Base-by-base conservation (phyloP, 805 yeast species). In the Barnettozyma wickerhamii region DNA sequence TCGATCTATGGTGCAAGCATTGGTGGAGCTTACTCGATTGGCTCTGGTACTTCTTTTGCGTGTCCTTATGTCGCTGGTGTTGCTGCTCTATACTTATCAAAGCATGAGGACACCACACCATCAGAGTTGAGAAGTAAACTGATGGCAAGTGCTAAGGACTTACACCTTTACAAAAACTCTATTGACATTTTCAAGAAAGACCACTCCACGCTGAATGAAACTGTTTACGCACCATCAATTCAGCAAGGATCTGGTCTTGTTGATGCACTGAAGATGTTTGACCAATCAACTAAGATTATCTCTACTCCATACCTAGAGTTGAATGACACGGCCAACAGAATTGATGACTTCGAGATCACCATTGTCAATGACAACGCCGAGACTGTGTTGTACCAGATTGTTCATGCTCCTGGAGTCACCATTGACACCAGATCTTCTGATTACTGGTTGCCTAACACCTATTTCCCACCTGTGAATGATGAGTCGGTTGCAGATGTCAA, bases 161-260 rank as follows among this genome's bases (percentile, higher is more conserved):
- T 40, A 17, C 27, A 19, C 2, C 17, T 38, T 20, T 48, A 45
- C 28, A 19, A 19, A 10, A 17, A 13, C 17, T 10, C 24, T 12
- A 20, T 35, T 5, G 35, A 26, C 27, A n/a, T 19, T 17, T 34
- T 24, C 15, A 30, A 26, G 5, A 30, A 26, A 26, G 48, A 41
- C 21, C 18, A 15, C 12, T 46, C 50, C 5, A 37, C 41, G 6
- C 19, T 41, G 15, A 36, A 35, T 24, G 14, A 15, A 3, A 9
- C 40, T n/a, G 18, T 17, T 7, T 18, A 17, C 14, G 46, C 50
- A 20, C 51, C 51, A 18, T 9, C 29, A 5, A 31, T 41, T 20
- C 51, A 48, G 24, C 46, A 42, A 33, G 51, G 51, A 42, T 40
- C 47, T 21, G 51, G 51, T 28, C 23, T 48, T 24, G 30, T 48